These are phyloP conservation scores for Myriosclerotinia duriaeana DNA, from an alignment of 2,329 filamentous ascomycete species.

Conservation along the genomic window DNA sequence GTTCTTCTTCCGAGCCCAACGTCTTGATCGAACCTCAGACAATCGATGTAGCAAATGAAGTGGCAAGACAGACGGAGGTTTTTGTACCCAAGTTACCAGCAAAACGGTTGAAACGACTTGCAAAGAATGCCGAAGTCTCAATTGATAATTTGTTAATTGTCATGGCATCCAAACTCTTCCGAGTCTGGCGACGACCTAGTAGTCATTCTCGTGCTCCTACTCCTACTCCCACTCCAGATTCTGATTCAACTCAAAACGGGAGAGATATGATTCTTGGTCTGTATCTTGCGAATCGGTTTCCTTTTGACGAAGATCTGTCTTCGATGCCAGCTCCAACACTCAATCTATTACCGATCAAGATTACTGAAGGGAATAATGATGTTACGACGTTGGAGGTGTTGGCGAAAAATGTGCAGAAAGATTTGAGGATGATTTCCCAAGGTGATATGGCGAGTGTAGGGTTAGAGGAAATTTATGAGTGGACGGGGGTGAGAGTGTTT, in stretches of 20 bases:
- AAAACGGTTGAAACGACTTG: constrained; percentile 44
- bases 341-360: constrained; percentile 71
- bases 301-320: constrained; percentile 51
- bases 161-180: constrained; percentile 43
- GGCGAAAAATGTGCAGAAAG: constrained; percentile 64
- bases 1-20: background rate
- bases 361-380: constrained; percentile 44
- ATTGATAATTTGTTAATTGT: constrained; percentile 74
- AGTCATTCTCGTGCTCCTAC: background rate
- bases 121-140: constrained; percentile 57
- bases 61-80: constrained; percentile 36
- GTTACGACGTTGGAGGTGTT: constrained; percentile 45
- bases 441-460: constrained; percentile 57
- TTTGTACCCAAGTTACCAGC: constrained; percentile 54
- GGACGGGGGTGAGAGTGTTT: constrained; percentile 71
- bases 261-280: constrained; percentile 67
- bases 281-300: constrained; percentile 76
- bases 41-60: background rate
- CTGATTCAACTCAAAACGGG: constrained; percentile 4
- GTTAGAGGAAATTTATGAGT: constrained; percentile 68
- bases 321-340: constrained; percentile 66
- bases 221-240: constrained; percentile 10
- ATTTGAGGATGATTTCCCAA: constrained; percentile 62
- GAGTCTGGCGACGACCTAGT: constrained; percentile 52
- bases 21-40: background rate